phyloP scores from a whole-genome alignment of 495 filamentous ascomycete genomes.

The Xylaria sp. region DNA sequence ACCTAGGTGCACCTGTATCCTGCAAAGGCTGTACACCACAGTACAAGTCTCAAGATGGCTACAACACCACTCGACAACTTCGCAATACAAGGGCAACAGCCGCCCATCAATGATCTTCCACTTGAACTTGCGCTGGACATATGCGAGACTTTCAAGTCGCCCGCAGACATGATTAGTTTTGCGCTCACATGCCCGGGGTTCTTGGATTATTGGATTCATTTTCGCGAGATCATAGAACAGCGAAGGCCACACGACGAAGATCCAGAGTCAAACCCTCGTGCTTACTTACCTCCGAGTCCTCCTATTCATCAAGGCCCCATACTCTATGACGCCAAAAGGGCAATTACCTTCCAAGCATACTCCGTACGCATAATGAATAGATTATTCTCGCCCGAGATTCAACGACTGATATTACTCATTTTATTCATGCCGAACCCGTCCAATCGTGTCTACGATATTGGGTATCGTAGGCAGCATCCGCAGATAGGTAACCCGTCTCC shows the following conservation, averaged over 20 bases:
- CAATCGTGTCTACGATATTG: background rate
- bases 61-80: background rate
- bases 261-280: background rate
- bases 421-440: slow-evolving; percentile 10
- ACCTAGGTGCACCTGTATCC: background rate
- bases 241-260: background rate
- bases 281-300: background rate
- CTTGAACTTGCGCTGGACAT: background rate
- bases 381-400: background rate
- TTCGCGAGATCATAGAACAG: background rate
- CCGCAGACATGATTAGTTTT: background rate
- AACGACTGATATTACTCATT: background rate
- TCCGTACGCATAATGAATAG: background rate
- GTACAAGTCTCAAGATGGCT: background rate
- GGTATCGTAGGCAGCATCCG: background rate
- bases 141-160: background rate
- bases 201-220: background rate
- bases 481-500: background rate
- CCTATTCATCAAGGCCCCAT: background rate
- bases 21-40: background rate
- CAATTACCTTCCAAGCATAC: background rate
- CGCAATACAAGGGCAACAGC: background rate
- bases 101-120: background rate
- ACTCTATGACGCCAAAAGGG: background rate
- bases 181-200: background rate